These are phyloP conservation scores for Meredithiella fracta DNA, from an alignment of 2,329 filamentous ascomycete genomes.

Conservation along the genomic window DNA sequence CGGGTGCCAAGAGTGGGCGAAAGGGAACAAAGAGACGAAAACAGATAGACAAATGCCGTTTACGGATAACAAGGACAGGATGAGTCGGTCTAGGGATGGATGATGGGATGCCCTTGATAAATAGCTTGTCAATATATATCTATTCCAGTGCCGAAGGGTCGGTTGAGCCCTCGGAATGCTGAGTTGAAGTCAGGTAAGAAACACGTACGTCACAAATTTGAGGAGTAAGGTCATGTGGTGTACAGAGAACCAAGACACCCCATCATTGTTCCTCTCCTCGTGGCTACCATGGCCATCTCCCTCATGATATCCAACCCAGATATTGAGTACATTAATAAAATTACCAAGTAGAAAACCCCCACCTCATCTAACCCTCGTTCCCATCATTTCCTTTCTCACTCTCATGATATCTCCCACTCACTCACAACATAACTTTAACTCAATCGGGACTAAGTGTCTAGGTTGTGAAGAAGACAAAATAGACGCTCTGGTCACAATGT, in stretches of 20 bases:
- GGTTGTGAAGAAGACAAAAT: constrained; percentile 10
- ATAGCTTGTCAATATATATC: background rate
- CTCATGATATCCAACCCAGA: background rate
- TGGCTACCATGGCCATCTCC: background rate
- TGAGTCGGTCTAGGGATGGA: too few species aligned
- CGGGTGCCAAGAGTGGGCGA: too few species aligned
- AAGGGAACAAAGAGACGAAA: too few species aligned
- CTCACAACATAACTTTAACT: constrained; percentile 8
- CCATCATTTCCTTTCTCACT: background rate
- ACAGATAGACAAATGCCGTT: too few species aligned
- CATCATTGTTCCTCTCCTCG: too few species aligned
- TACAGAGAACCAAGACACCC: too few species aligned
- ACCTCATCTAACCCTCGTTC: background rate
- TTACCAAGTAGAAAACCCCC: background rate
- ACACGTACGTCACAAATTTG: too few species aligned
- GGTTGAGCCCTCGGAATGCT: background rate
- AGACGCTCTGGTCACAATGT: background rate
- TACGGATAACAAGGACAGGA: too few species aligned
- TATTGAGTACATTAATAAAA: background rate
- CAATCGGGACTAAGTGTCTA: constrained; percentile 10
- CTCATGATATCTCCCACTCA: background rate
- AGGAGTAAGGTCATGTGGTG: too few species aligned
- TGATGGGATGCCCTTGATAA: background rate
- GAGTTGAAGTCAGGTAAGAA: background rate
- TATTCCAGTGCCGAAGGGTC: background rate